A percentile compares a stretch with the other conserved stretches of the same genome.
Evolutionary conservation across 2,329 filamentous ascomycete genomes (phyloP).

Genomic region (Paecilomyces niveus): DNA sequence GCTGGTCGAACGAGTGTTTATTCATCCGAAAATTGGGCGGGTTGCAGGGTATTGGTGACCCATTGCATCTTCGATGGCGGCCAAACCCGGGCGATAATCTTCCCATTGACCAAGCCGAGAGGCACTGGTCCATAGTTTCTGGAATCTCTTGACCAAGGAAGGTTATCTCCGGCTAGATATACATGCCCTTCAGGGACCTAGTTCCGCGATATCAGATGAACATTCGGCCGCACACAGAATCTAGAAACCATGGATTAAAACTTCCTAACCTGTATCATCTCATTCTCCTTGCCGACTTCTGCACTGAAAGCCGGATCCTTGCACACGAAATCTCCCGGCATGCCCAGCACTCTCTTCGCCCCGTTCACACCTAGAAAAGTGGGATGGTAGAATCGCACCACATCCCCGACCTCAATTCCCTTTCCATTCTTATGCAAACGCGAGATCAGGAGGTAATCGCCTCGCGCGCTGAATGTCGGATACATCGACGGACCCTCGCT

Average conservation of each 20-base stretch:
- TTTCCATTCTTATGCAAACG: conserved; percentile 63
- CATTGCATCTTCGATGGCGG: conserved; percentile 28
- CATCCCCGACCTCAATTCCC: conserved; percentile 66
- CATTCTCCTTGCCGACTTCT: conserved; percentile 21
- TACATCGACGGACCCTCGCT: conserved; percentile 79
- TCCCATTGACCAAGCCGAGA: conserved; percentile 74
- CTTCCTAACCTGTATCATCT: conserved; percentile 45
- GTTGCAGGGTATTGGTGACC: conserved; percentile 30
- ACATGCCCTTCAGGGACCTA: conserved; percentile 88
- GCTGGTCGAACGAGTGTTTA: background rate
- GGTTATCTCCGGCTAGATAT: conserved; percentile 84
- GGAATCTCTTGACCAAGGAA: conserved; percentile 77
- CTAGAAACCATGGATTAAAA: background rate
- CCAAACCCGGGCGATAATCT: conserved; percentile 56
- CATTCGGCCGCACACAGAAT: background rate
- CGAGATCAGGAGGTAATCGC: conserved; percentile 63
- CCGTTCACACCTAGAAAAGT: conserved; percentile 53
- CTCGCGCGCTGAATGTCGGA: conserved; percentile 64
- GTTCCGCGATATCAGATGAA: background rate
- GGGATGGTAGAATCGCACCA: conserved; percentile 74
- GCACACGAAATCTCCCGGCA: conserved; percentile 56
- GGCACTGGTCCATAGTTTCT: conserved; percentile 80
- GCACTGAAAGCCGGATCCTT: conserved; percentile 31
- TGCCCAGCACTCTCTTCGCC: conserved; percentile 71
- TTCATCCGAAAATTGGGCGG: conserved; percentile 17